A percentile compares a stretch with the other conserved stretches of the same genome.
Evolutionary conservation across 495 filamentous ascomycete species (phyloP).

Genomic region (Parathielavia hyrcaniae): DNA sequence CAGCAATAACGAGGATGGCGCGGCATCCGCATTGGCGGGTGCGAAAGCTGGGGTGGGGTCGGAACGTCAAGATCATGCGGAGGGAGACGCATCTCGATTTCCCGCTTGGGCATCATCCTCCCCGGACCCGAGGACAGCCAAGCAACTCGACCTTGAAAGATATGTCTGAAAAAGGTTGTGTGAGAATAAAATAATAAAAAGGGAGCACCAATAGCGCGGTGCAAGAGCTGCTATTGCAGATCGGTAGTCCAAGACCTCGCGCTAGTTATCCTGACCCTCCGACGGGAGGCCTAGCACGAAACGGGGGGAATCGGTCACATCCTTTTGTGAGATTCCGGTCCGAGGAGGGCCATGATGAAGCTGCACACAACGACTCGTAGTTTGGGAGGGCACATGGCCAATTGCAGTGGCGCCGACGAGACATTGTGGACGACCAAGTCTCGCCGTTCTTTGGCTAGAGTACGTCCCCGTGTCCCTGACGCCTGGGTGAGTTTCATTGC

Average conservation of each 20-base stretch:
- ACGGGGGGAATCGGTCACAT: conserved; percentile 10
- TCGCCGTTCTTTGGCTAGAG: neutral
- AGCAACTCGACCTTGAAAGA: no score
- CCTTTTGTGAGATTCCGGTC: neutral
- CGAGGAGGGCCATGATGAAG: neutral
- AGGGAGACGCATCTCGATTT: neutral
- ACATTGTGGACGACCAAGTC: neutral
- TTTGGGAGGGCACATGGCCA: neutral
- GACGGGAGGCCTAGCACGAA: conserved; percentile 3
- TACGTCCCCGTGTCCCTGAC: no score
- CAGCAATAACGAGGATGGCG: neutral
- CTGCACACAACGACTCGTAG: neutral
- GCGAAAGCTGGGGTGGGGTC: conserved; percentile 1
- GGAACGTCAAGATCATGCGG: neutral
- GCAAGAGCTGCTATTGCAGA: no score
- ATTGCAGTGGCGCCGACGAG: neutral
- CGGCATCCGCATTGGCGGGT: neutral
- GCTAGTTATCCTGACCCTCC: neutral
- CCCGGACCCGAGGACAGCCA: neutral
- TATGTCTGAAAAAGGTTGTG: no score
- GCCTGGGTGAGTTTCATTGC: neutral
- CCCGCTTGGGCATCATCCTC: neutral
- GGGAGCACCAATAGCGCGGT: neutral
- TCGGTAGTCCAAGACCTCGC: no score
- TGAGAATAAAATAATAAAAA: neutral